These are phyloP conservation scores for Hyphopichia wangnamkhiaoensis DNA, from an alignment of 1,139 yeast genomes.

Conservation along the genomic window DNA sequence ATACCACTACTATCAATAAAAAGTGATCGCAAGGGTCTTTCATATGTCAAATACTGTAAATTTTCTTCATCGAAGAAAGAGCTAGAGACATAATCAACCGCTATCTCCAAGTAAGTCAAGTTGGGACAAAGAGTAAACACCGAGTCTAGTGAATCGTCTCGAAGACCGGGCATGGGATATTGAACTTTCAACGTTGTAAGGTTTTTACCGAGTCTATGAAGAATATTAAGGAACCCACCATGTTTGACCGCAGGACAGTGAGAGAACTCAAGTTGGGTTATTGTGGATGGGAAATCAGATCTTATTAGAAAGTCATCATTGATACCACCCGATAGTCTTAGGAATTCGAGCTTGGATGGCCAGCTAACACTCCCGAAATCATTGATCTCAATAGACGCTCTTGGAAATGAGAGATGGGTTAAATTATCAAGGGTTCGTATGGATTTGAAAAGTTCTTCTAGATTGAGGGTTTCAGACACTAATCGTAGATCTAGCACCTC, in stretches of 20 bases:
- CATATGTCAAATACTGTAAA: conserved; percentile 36
- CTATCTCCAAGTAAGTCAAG: conserved; percentile 58
- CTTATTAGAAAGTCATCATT: conserved; percentile 72
- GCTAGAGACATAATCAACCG: conserved; percentile 80
- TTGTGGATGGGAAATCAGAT: conserved; percentile 69
- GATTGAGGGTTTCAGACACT: conserved; percentile 87
- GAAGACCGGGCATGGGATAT: conserved; percentile 86
- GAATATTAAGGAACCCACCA: conserved; percentile 58
- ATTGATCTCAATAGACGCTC: conserved; percentile 79
- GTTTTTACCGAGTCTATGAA: conserved; percentile 65
- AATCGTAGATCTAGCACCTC: conserved; percentile 75
- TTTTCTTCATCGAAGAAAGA: conserved; percentile 63
- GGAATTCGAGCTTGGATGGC: conserved; percentile 74
- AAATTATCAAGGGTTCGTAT: conserved; percentile 61
- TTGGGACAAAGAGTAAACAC: conserved; percentile 78
- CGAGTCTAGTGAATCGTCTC: conserved; percentile 68
- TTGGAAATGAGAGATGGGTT: conserved; percentile 81
- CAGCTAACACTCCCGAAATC: conserved; percentile 58
- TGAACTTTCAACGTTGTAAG: conserved; percentile 64
- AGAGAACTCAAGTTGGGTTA: conserved; percentile 73
- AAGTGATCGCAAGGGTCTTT: conserved; percentile 64
- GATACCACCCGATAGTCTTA: conserved; percentile 87
- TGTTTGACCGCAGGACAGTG: conserved; percentile 81
- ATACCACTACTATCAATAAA: conserved; percentile 85
- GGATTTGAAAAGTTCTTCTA: conserved; percentile 75